Evolutionary conservation across 345 rosid species (phyloP), one percentile per base, ranked within the genome.

Genomic region (Gossypium arboreum): DNA sequence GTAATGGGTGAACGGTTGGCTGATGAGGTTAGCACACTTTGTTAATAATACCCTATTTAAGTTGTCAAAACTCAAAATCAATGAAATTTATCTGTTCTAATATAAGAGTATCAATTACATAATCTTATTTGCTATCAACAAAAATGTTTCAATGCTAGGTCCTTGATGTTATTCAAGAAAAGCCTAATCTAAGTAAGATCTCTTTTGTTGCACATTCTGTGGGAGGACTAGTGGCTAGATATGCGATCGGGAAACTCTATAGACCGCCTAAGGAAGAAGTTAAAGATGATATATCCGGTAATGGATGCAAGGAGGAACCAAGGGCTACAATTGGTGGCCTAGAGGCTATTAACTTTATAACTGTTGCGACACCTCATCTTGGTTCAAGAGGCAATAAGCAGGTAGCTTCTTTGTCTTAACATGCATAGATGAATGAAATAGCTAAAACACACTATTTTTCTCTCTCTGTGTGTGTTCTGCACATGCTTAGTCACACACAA

Each of bases 291-390:
- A 69, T 71, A 11, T 74, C 64, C 0, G 78, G 68, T 22, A 77
- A 79, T 59, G 56, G 18, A 45, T 60, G 68, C 27, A 76, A 77
- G 80, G 82, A 70, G 55, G 75, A 81, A 62, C 57, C 82, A 29
- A 57, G 63, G 69, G 91, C 87, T 60, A 87, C 93, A 4, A 89
- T 93, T 56, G 90, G 88, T 79, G 97, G 97, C 70, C 78, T 96
- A 82, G 97, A 89, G 85, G 86, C 97, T 71, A 51, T 92, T 79
- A 93, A 96, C 81, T 96, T 93, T 77, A 82, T 94, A 73, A 88
- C 97, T 60, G 97, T 90, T 73, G 99, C 98, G 68, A 87, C 99
- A 5, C 99, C 98, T 55, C 99, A 95, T 57, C 97, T 93, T 82
- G 98, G 98, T 70, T 95, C 98, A 2, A 89, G 93, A 87, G 97